Conservation (phyloP, 2,329 filamentous ascomycete species). For the Calonectria naviculata region DNA sequence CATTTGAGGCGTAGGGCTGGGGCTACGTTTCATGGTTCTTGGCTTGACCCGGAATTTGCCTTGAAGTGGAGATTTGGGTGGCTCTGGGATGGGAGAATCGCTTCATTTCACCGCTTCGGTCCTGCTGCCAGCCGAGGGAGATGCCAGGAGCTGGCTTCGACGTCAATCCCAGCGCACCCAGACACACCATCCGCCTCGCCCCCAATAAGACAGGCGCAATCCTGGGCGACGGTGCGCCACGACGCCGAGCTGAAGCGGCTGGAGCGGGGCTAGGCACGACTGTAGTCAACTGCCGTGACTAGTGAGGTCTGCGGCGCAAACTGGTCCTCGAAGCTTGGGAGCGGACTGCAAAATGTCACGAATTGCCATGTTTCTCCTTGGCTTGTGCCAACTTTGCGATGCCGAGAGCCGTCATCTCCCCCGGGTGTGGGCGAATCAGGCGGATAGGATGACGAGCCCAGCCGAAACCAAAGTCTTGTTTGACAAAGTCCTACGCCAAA, state of each 20-base stretch:
- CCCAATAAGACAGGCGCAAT: neutral
- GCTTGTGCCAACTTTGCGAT: neutral
- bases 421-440: neutral
- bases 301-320: neutral
- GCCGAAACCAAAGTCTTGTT: neutral
- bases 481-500: slow-evolving; percentile 1
- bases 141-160: neutral
- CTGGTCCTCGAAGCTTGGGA: neutral
- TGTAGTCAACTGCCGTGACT: neutral
- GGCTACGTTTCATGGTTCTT: neutral
- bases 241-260: slow-evolving; percentile 4
- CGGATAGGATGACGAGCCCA: neutral
- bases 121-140: neutral
- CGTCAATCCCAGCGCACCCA: neutral
- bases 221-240: neutral
- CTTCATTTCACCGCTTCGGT: neutral
- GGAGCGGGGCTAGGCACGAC: neutral
- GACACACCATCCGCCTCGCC: neutral
- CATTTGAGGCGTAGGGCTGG: slow-evolving; percentile 4
- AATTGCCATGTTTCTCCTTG: neutral
- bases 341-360: neutral
- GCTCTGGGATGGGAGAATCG: neutral
- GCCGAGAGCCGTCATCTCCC: neutral
- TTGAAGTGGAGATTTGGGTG: neutral
- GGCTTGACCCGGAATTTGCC: neutral